A percentile compares a stretch with the other conserved stretches of the same genome.
Conservation (phyloP, 2,329 filamentous ascomycete genomes). For the Calonectria multiphialidica region DNA sequence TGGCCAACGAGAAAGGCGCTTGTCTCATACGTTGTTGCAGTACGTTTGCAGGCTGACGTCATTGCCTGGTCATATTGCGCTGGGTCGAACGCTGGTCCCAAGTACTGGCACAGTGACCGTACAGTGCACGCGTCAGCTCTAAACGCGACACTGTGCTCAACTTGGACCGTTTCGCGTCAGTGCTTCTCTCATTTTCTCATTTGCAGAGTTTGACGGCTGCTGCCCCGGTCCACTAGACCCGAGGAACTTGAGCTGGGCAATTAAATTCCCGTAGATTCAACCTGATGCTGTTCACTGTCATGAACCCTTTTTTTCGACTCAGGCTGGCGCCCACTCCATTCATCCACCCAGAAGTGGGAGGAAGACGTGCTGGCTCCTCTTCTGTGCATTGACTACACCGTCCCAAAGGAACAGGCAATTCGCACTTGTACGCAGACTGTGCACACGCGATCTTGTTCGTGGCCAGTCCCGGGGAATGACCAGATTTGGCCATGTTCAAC, state of each 20-base stretch:
- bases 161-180: slow-evolving; percentile 19
- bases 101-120: slow-evolving; percentile 40
- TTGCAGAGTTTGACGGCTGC: slow-evolving; percentile 3
- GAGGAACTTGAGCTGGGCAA: not conserved
- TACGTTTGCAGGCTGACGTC: slow-evolving; percentile 37
- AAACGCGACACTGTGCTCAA: slow-evolving; percentile 35
- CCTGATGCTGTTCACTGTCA: not conserved
- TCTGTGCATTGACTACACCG: not conserved
- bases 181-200: slow-evolving; percentile 16
- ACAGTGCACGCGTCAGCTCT: slow-evolving; percentile 11
- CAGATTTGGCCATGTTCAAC: slow-evolving; percentile 22
- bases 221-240: not conserved
- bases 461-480: slow-evolving; percentile 26
- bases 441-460: slow-evolving; percentile 31
- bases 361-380: not conserved
- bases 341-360: not conserved
- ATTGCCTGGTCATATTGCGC: slow-evolving; percentile 41
- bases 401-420: not conserved
- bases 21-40: slow-evolving; percentile 27
- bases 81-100: slow-evolving; percentile 16
- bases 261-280: not conserved
- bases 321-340: not conserved
- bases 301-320: not conserved
- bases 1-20: slow-evolving; percentile 17
- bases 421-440: slow-evolving; percentile 2